A percentile compares a stretch with the other conserved stretches of the same genome.
phyloP scores from a whole-genome alignment of 305 asterid genomes.

The Rubia balearica region DNA sequence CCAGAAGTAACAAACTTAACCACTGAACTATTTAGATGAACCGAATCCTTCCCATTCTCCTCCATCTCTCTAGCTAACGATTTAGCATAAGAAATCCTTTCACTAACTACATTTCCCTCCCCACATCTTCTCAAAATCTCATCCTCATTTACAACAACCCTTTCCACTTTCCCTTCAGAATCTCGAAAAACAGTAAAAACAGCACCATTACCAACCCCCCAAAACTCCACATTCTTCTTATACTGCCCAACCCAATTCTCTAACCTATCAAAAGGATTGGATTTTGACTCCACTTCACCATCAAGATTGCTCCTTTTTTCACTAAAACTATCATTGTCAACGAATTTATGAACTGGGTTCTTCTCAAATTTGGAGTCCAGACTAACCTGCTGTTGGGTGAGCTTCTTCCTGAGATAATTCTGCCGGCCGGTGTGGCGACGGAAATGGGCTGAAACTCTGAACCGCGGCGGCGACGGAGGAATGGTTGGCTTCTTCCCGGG shows the following conservation, averaged over 20 bases:
- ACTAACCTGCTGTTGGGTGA: constrained; percentile 47
- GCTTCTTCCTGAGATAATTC: constrained; percentile 72
- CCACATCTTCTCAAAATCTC: constrained; percentile 60
- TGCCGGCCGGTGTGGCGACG: constrained; percentile 48
- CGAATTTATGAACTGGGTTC: constrained; percentile 24
- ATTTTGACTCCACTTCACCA: constrained; percentile 26
- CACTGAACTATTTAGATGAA: constrained; percentile 52
- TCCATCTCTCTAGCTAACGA: constrained; percentile 72
- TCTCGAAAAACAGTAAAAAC: constrained; percentile 58
- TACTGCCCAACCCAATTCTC: constrained; percentile 85
- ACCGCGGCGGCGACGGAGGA: constrained; percentile 27
- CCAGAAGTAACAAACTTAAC: constrained; percentile 45
- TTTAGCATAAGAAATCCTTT: constrained; percentile 55
- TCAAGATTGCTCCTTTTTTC: constrained; percentile 23
- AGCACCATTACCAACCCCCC: constrained; percentile 79
- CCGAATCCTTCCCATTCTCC: constrained; percentile 52
- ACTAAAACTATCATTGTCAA: constrained; percentile 15
- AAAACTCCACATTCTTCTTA: constrained; percentile 59
- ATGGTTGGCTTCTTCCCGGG: constrained; percentile 23
- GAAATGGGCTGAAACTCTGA: constrained; percentile 54
- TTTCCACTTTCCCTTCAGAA: constrained; percentile 54
- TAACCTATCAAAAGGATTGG: constrained; percentile 46
- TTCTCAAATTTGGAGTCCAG: constrained; percentile 13
- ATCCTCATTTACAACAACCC: constrained; percentile 71
- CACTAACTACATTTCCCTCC: constrained; percentile 33